Base-by-base conservation (phyloP, 2,329 filamentous ascomycete species). In the Escovopsis sp. region DNA sequence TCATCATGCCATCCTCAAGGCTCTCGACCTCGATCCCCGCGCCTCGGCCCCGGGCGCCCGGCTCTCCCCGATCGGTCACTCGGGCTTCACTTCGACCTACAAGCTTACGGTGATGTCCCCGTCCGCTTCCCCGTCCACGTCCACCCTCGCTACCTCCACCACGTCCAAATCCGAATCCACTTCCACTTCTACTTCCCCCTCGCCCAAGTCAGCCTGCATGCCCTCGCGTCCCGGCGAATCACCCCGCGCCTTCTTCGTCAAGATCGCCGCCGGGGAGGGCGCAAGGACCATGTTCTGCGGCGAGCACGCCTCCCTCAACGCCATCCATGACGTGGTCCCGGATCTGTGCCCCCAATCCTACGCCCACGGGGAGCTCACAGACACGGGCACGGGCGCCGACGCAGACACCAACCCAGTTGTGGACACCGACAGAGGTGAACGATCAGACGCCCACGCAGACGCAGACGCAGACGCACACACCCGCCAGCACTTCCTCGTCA, bases 281-380 rank as follows among this genome's bases (percentile, higher is more conserved):
- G 69, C 78, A 0, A 67, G 71, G 32, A 43, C 66, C 26, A 87
- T 87, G 80, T 86, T 87, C 49, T 59, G 63, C 55, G 79, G 87
- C 40, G 88, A 94, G 57, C 79, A 85, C 51, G 71, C 72, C 34
- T 92, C 84, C 3, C 72, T 94, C 36, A 87, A 86, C 50, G 82
- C 85, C 36, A 82, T 96, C 44, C 70, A 85, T 51, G 50, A 63
- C 31, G 64, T 65, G 12, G 79, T 90, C 0, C 80, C 85, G 2
- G 69, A 69, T 23, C 70, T 94, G 35, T 88, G 82, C 49, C 86
- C 87, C 0, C 65, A 66, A 32, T 79, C 82, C 0, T 68, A 85
- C 51, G 83, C 80, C 25, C 74, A 83, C 51, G 87, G 87, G 1
- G 49, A 65, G 2, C 62, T 70, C 19, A 62, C 56, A 2, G 12